phyloP scores from a whole-genome alignment of 805 yeast species.

The Wilhelminamyces savonicus region DNA sequence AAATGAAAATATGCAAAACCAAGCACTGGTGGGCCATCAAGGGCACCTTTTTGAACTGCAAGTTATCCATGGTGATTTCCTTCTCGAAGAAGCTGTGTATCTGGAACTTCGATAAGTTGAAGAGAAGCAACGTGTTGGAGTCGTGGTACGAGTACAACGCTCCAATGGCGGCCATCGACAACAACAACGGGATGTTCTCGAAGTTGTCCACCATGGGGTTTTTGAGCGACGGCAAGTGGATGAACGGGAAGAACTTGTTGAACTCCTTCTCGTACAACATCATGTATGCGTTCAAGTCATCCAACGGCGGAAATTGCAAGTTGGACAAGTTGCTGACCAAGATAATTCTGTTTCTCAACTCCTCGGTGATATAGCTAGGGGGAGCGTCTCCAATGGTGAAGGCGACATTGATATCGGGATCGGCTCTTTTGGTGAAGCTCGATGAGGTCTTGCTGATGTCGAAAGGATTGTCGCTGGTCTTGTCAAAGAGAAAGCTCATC shows the following conservation, averaged over 20 bases:
- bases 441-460: neutral
- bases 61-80: conserved; percentile 37
- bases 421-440: neutral
- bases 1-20: conserved; percentile 48
- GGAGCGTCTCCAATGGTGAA: conserved; percentile 12
- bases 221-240: conserved; percentile 61
- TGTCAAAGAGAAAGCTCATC: too few relatives aligned
- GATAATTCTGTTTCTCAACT: conserved; percentile 49
- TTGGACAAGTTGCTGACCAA: conserved; percentile 45
- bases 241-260: conserved; percentile 76
- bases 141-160: conserved; percentile 82
- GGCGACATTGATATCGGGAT: conserved; percentile 6
- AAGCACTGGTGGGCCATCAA: conserved; percentile 52
- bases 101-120: conserved; percentile 60
- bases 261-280: conserved; percentile 72
- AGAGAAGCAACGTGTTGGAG: conserved; percentile 63
- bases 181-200: conserved; percentile 56
- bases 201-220: conserved; percentile 32
- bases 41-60: conserved; percentile 49
- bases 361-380: conserved; percentile 38
- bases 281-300: conserved; percentile 72
- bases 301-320: conserved; percentile 64
- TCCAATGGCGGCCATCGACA: conserved; percentile 85
- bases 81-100: conserved; percentile 61
- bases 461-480: too few relatives aligned